Conservation (phyloP, 495 filamentous ascomycete genomes). For the Lineolata rhizophorae region DNA sequence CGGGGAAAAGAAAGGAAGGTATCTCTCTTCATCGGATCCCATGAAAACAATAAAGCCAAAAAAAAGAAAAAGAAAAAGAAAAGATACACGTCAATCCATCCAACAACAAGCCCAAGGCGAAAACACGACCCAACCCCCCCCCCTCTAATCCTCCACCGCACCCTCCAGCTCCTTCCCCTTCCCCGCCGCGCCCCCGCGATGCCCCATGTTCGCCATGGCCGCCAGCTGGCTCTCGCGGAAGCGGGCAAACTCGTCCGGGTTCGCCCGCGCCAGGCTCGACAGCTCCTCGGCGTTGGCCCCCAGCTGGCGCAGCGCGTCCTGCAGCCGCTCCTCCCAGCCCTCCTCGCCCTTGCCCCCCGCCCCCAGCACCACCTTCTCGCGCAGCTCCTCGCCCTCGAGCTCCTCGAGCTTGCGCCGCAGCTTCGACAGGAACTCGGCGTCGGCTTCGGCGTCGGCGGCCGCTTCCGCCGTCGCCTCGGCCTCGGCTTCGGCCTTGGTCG, state of each 20-base stretch:
- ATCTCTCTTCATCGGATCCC: too few species aligned
- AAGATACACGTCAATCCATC: too few species aligned
- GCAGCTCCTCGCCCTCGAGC: constrained; percentile 13
- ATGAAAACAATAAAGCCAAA: too few species aligned
- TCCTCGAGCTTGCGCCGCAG: constrained; percentile 11
- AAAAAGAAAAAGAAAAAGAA: too few species aligned
- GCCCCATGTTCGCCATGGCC: background rate
- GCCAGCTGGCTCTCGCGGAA: background rate
- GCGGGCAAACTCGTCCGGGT: constrained; percentile 7
- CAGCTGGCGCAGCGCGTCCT: constrained; percentile 10
- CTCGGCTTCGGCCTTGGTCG: constrained; percentile 4
- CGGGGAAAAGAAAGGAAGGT: too few species aligned
- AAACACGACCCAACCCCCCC: too few species aligned
- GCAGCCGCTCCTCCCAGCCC: constrained; percentile 8
- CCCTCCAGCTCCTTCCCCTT: too few species aligned
- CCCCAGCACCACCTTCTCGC: constrained; percentile 8
- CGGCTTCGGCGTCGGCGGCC: constrained; percentile 3
- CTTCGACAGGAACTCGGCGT: constrained; percentile 6
- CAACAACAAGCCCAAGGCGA: too few species aligned
- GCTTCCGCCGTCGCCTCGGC: constrained; percentile 4
- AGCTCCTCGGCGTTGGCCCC: constrained; percentile 18
- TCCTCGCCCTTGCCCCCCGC: constrained; percentile 11
- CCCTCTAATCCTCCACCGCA: too few species aligned
- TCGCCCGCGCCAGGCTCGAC: constrained; percentile 10
- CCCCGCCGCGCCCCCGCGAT: background rate